Evolutionary conservation across 2,329 filamentous ascomycete species (phyloP), one percentile per base, ranked within the genome.

Genomic region (Achaetomium macrosporum): DNA sequence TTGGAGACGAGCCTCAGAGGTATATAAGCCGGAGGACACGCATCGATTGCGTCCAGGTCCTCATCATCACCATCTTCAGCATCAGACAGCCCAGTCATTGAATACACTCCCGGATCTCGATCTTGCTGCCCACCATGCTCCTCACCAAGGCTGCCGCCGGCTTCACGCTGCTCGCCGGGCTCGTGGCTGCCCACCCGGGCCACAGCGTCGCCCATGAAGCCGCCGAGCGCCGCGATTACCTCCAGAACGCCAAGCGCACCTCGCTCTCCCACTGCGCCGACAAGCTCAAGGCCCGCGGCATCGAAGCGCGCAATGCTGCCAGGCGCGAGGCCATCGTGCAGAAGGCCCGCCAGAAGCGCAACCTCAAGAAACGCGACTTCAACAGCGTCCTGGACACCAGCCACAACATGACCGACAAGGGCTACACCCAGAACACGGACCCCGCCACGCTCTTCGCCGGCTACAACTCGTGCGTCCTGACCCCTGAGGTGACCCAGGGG

Each of bases 401-500:
- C 40, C 72, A 74, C 63, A 66, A 71, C 55, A 71, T 71, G 45
- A 67, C 67, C 25, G 53, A 59, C 33, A 50, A 60, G 4, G 58
- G 59, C 16, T 73, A 70, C 57, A 67, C 64, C 19, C 40, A 57
- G 5, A 56, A 62, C 49, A 73, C 71, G 13, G 61, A 66, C 16
- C 60, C 65, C 10, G 56, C 61, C 40, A 68, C 57, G 54, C 63
- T 77, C 29, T 76, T 76, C 52, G 64, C 68, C 1, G 66, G 65
- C 51, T 71, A 73, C 61, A 68, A 65, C 41, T 72, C 73, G 16
- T 80, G 77, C 56, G 66, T 78, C 25, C 66, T 81, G 29, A 74
- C 69, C n/a, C 76, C 76, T 0, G 77, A 80, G 61, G 72, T 74
- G 17, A 79, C 73, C 3, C 69, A 78, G 61, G 77, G 77, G 0